Evolutionary conservation across 768 basidiomycete genomes (phyloP).

Genomic region (Mycena albidolilacea): DNA sequence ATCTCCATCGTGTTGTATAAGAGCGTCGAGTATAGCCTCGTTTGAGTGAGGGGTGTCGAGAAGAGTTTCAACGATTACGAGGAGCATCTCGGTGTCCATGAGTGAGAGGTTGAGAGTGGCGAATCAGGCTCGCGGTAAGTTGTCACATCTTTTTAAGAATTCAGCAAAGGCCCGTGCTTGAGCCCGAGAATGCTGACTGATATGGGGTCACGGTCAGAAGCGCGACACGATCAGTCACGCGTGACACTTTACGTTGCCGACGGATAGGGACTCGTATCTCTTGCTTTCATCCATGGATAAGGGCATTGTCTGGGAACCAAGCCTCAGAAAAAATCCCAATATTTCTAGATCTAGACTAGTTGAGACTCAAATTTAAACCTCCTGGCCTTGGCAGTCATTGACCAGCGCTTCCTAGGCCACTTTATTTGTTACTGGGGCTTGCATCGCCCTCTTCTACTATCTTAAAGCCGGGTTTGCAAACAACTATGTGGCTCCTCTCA

Average conservation of each 20-base stretch:
- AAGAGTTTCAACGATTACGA: conserved; percentile 78
- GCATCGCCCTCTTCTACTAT: conserved; percentile 8
- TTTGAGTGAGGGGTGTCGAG: conserved; percentile 51
- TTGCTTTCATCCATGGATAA: conserved; percentile 19
- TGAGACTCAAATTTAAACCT: neutral
- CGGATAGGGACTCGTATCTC: neutral
- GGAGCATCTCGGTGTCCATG: conserved; percentile 75
- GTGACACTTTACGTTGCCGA: too few species aligned
- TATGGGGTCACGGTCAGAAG: too few species aligned
- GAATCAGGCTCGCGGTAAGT: too few species aligned
- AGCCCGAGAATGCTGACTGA: too few species aligned
- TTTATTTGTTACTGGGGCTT: conserved; percentile 14
- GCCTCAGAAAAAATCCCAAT: neutral
- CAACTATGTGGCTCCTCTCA: neutral
- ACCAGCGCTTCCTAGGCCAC: conserved; percentile 1
- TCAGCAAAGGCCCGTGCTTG: too few species aligned
- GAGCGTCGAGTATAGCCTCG: conserved; percentile 68
- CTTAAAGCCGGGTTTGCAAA: neutral
- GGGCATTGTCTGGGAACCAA: conserved; percentile 7
- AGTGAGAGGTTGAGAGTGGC: neutral
- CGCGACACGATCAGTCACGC: neutral
- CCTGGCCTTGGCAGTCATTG: too few species aligned
- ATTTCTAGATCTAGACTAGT: conserved; percentile 24
- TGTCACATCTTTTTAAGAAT: too few species aligned
- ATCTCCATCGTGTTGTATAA: conserved; percentile 71